Evolutionary conservation across 495 filamentous ascomycete species (phyloP).

Genomic region (Penicillium riverlandense): DNA sequence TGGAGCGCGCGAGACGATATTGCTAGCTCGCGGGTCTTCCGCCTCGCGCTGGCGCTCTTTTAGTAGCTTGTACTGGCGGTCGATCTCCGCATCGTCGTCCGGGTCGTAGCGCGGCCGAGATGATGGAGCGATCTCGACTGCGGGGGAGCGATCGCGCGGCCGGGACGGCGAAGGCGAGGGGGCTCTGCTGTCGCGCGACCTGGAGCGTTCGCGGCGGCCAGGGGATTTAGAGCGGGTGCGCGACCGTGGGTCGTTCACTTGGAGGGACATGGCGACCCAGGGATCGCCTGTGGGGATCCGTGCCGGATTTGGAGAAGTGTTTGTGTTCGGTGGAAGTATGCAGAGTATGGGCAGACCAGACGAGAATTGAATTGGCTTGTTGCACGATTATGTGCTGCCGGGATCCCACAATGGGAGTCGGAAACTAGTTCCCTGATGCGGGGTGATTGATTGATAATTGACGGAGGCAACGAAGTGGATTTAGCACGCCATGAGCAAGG

Average conservation of each 20-base stretch:
- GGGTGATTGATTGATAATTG: no score
- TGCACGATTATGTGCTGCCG: not conserved
- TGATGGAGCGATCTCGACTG: slow-evolving; percentile 13
- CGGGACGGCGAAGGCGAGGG: slow-evolving; percentile 20
- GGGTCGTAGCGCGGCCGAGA: slow-evolving; percentile 17
- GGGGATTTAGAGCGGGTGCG: slow-evolving; percentile 57
- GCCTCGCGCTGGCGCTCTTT: slow-evolving; percentile 9
- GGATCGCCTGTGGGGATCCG: slow-evolving; percentile 4
- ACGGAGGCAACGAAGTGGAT: not conserved
- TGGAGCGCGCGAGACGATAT: slow-evolving; percentile 19
- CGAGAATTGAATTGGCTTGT: slow-evolving; percentile 1
- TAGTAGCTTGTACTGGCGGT: slow-evolving; percentile 19
- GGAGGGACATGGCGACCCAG: slow-evolving; percentile 37
- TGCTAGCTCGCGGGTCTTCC: not conserved
- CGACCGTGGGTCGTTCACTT: slow-evolving; percentile 51
- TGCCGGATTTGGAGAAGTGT: slow-evolving; percentile 13
- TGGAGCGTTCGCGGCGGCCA: slow-evolving; percentile 39
- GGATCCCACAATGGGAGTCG: no score
- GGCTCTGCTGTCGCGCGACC: slow-evolving; percentile 39
- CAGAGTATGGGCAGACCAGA: not conserved
- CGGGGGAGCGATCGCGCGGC: slow-evolving; percentile 11
- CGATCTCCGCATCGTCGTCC: slow-evolving; percentile 20
- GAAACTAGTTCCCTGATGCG: no score
- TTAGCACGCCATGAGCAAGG: no score
- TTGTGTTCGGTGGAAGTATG: slow-evolving; percentile 4